Conservation (phyloP, 1,139 yeast species). For the Nematodospora anomalae region DNA sequence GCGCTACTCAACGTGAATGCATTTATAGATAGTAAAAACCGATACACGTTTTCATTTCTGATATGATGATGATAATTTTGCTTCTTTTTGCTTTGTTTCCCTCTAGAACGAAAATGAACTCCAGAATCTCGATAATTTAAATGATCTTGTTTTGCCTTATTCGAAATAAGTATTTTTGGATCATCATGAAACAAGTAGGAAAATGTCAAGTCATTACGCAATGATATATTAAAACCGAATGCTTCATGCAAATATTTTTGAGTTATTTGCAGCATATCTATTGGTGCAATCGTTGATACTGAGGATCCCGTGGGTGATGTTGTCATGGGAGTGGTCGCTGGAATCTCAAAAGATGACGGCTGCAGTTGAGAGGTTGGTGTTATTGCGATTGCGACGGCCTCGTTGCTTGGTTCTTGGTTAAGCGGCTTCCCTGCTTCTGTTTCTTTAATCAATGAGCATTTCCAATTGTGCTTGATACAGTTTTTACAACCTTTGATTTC, state of each 20-base stretch:
- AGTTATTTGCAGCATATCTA: constrained; percentile 18
- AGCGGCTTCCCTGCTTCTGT: too few species aligned
- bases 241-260: constrained; percentile 24
- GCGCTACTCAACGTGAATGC: constrained; percentile 36
- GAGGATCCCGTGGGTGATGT: constrained; percentile 3
- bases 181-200: constrained; percentile 29
- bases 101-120: background rate
- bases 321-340: background rate
- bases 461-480: constrained; percentile 22
- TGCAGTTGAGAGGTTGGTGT: constrained; percentile 1
- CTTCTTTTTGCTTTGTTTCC: constrained; percentile 8
- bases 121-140: constrained; percentile 32
- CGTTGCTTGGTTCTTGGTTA: too few species aligned
- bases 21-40: constrained; percentile 25
- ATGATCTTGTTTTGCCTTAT: constrained; percentile 22
- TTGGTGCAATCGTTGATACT: constrained; percentile 4
- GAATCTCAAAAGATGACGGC: background rate
- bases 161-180: constrained; percentile 28
- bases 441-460: constrained; percentile 14
- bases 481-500: constrained; percentile 39
- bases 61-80: constrained; percentile 16
- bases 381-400: too few species aligned
- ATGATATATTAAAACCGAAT: constrained; percentile 28
- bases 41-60: constrained; percentile 18
- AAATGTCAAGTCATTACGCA: constrained; percentile 20